Conservation (phyloP, 306 rosid species). For the Gastrolobium bilobum region DNA sequence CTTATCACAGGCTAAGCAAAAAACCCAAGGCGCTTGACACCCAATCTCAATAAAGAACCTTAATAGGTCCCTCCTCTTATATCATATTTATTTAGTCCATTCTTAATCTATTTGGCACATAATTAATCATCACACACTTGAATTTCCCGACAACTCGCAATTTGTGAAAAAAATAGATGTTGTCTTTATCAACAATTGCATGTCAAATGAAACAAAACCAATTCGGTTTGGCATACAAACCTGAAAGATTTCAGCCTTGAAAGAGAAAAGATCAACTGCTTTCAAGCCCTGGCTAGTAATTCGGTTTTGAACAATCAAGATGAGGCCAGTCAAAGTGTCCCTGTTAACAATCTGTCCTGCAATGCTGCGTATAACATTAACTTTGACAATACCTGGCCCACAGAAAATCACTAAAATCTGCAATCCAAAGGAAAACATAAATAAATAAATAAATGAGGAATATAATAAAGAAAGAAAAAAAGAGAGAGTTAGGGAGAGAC, state of each 20-base stretch:
- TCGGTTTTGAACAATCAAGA: constrained; percentile 69
- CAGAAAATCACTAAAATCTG: constrained; percentile 80
- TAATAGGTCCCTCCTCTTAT: too few relatives aligned
- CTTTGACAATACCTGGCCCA: constrained; percentile 70
- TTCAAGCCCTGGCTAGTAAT: constrained; percentile 87
- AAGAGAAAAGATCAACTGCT: constrained; percentile 59
- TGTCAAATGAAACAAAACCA: constrained; percentile 13
- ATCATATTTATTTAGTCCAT: too few relatives aligned
- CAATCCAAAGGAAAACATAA: constrained; percentile 27
- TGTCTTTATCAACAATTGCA: constrained; percentile 18
- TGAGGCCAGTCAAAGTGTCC: constrained; percentile 73
- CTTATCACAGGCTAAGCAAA: too few relatives aligned
- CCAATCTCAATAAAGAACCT: too few relatives aligned
- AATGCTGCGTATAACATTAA: constrained; percentile 64
- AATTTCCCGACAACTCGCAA: too few relatives aligned
- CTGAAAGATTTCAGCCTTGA: constrained; percentile 93
- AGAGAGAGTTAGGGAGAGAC: constrained; percentile 22
- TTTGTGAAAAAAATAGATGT: background rate
- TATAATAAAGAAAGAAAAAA: background rate
- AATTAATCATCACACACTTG: too few relatives aligned
- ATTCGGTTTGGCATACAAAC: constrained; percentile 56
- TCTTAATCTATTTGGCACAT: too few relatives aligned
- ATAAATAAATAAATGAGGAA: background rate
- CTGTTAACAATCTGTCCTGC: constrained; percentile 70
- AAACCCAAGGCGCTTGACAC: too few relatives aligned